These are phyloP conservation scores for Geotrichum restrictum DNA, from an alignment of 1,139 yeast genomes.

Conservation along the genomic window DNA sequence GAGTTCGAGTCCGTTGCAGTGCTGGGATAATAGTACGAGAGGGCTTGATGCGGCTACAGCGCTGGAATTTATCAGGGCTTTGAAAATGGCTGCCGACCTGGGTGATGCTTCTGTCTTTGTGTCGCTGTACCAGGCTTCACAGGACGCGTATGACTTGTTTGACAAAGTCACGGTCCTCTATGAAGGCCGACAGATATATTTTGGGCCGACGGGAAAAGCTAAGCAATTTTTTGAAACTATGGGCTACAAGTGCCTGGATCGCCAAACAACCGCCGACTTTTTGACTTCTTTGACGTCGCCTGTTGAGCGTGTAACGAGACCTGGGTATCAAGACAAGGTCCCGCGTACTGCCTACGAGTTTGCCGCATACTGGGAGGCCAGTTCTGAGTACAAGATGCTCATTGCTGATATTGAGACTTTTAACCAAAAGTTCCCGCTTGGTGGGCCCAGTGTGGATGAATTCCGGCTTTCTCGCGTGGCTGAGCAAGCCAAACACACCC, in stretches of 20 bases:
- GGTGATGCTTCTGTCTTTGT: slow-evolving; percentile 63
- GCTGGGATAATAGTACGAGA: slow-evolving; percentile 75
- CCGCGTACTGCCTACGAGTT: slow-evolving; percentile 71
- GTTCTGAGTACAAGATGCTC: slow-evolving; percentile 48
- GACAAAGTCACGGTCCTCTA: slow-evolving; percentile 71
- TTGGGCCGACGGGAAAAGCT: slow-evolving; percentile 60
- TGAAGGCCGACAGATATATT: slow-evolving; percentile 74
- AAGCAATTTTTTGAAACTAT: slow-evolving; percentile 56
- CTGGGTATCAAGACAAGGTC: slow-evolving; percentile 58
- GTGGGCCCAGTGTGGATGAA: slow-evolving; percentile 30
- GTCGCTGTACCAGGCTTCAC: slow-evolving; percentile 80
- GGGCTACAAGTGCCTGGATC: slow-evolving; percentile 69
- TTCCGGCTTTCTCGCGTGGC: slow-evolving; percentile 55
- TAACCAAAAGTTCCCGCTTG: slow-evolving; percentile 29
- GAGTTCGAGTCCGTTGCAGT: slow-evolving; percentile 59
- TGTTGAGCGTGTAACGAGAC: slow-evolving; percentile 52
- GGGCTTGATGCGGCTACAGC: slow-evolving; percentile 77
- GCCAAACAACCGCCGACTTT: slow-evolving; percentile 85
- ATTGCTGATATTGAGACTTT: slow-evolving; percentile 44
- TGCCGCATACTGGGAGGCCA: slow-evolving; percentile 58
- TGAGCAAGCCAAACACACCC: slow-evolving; percentile 48
- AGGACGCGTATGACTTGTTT: slow-evolving; percentile 69
- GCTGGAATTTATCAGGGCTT: slow-evolving; percentile 65
- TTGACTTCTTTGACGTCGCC: slow-evolving; percentile 77
- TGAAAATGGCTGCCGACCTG: slow-evolving; percentile 59